phyloP scores from a whole-genome alignment of 73 alveolate genomes.

The Diophrys sp. region DNA sequence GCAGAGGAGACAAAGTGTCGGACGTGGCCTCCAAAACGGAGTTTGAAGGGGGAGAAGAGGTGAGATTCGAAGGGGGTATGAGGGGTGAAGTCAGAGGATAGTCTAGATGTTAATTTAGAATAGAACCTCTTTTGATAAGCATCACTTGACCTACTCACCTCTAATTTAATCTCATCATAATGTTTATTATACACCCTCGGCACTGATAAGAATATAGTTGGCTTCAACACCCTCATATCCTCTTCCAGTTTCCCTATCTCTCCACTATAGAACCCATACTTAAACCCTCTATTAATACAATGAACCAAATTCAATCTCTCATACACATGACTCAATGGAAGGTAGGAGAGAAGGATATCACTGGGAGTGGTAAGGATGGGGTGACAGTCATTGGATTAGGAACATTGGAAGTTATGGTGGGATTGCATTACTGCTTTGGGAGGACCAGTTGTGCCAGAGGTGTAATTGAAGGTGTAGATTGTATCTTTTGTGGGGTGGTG shows the following conservation, averaged over 20 bases:
- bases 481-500: slow-evolving; percentile 47
- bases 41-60: slow-evolving; percentile 52
- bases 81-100: slow-evolving; percentile 32
- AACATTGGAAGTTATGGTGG: slow-evolving; percentile 41
- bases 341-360: slow-evolving; percentile 61
- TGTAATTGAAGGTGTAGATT: slow-evolving; percentile 54
- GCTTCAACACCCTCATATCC: slow-evolving; percentile 53
- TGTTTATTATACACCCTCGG: slow-evolving; percentile 60
- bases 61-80: slow-evolving; percentile 34
- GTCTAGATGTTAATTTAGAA: slow-evolving; percentile 49
- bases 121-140: slow-evolving; percentile 38
- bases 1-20: slow-evolving; percentile 34
- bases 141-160: slow-evolving; percentile 36
- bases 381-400: slow-evolving; percentile 25
- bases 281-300: slow-evolving; percentile 1
- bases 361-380: background rate
- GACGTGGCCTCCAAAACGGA: slow-evolving; percentile 40
- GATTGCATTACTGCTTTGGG: slow-evolving; percentile 72
- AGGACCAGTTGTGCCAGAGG: slow-evolving; percentile 72
- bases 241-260: slow-evolving; percentile 36
- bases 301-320: slow-evolving; percentile 52
- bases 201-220: slow-evolving; percentile 55
- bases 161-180: slow-evolving; percentile 37
- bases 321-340: slow-evolving; percentile 89
- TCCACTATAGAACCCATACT: slow-evolving; percentile 36